Evolutionary conservation across 2,329 filamentous ascomycete genomes (phyloP), one percentile per base, ranked within the genome.

Genomic region (Metarhizium robertsii): DNA sequence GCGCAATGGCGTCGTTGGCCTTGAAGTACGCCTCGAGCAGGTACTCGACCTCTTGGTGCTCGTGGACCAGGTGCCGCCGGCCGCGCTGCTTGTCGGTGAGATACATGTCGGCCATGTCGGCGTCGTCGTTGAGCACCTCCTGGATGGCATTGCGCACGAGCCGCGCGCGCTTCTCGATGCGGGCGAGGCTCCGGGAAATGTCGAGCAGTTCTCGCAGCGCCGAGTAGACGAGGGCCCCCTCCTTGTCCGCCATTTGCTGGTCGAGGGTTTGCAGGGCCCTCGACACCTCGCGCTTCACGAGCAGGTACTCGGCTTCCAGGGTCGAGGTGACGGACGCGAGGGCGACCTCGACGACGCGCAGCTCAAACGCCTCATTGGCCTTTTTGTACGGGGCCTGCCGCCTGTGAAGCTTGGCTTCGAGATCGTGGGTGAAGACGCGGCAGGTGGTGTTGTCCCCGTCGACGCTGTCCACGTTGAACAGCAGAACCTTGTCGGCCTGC

Each of bases 11-110:
- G 48, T 71, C 69, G 7, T 62, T 64, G 4, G 65, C 66, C 51
- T 69, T 70, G 55, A 66, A 68, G 57, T 71, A 71, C 14, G 68
- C 67, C 48, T 71, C 68, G 2, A 71, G 60, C 47, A 71, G 57
- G 54, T 71, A 71, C 60, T 72, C 69, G 34, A 69, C 69, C 50
- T 68, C 66, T 54, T 68, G 67, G 42, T 71, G 69, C 49, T 72
- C 67, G 3, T 62, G 56, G 7, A 61, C 54, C 0, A 52, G 55
- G 58, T 70, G 69, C 4, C 63, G 63, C 6, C 59, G 61, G 7
- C 69, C 69, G 0, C 61, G 59, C 25, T 52, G 53, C 11, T 61
- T 64, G 57, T 71, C 69, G 1, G 64, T 63, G 16, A 72, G 61
- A 55, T 71, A 68, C 67, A 71, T 69, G 16, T 59, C 62, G 3